Evolutionary conservation across 306 rosid species (phyloP).

Genomic region (Vigna trinervia): DNA sequence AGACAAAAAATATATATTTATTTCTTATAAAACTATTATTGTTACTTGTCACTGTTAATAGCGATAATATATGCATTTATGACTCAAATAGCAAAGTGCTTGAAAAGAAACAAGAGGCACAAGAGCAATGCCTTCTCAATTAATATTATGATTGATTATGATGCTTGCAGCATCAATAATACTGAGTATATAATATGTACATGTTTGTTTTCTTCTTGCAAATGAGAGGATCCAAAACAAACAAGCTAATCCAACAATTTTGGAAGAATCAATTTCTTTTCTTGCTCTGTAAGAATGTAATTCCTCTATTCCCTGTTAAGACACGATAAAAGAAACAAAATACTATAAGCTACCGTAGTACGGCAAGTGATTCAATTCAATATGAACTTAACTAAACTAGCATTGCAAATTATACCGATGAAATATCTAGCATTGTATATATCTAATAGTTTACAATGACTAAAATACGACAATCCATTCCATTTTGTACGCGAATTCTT

Average conservation of each 20-base stretch:
- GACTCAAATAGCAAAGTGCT: background rate
- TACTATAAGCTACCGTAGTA: conserved; percentile 11
- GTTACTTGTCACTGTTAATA: too few species aligned
- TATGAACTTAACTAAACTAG: background rate
- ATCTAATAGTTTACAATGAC: too few species aligned
- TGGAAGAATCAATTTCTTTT: conserved; percentile 36
- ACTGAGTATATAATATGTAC: conserved; percentile 38
- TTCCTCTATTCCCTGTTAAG: conserved; percentile 39
- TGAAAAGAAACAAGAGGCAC: conserved; percentile 1
- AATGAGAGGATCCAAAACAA: conserved; percentile 29
- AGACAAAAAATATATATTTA: too few species aligned
- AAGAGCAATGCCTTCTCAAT: conserved; percentile 27
- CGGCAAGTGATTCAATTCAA: background rate
- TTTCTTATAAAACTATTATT: too few species aligned
- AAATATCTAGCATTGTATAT: background rate
- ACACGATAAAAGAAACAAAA: conserved; percentile 15
- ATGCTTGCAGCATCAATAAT: conserved; percentile 33
- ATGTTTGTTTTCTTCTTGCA: conserved; percentile 21
- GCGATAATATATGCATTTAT: background rate
- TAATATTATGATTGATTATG: conserved; percentile 28
- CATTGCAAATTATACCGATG: background rate
- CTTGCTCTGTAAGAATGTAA: conserved; percentile 40
- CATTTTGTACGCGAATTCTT: background rate
- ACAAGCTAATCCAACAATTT: conserved; percentile 41
- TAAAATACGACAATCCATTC: too few species aligned